Base-by-base conservation (phyloP, 2,329 filamentous ascomycete genomes). In the Daldinia sp. region DNA sequence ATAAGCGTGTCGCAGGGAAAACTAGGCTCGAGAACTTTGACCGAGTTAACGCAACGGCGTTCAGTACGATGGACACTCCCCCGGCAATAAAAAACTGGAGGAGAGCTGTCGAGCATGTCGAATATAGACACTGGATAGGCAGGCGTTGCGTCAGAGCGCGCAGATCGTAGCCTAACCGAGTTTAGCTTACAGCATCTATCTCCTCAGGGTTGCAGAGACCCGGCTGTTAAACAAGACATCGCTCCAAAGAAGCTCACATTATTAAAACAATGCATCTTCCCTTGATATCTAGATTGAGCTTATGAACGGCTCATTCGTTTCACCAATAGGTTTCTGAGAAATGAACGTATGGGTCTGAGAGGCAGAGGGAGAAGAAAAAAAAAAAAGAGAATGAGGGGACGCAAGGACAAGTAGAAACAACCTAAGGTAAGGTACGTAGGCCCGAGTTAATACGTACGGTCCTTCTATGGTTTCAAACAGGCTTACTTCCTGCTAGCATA, bases 71-170 rank as follows among this genome's bases (percentile, higher is more conserved):
- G 51, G 44, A 53, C 41, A 55, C n/a, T 44, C 37, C 63, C 63
- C 53, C 50, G 57, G 57, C 33, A 69, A 62, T 67, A 56, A 67
- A 67, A 67, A 65, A 57, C 33, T 56, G 53, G 50, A 57, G 53
- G 63, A 55, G 55, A 50, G 37, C 42, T 30, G 56, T 68, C 59
- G 54, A 70, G 59, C 50, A 54, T 37, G 56, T 66, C 59, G 57
- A 70, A 62, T 54, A 37, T 67, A 67, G 26, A 63, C 61, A 59
- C 55, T 63, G 64, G 69, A 71, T 60, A 68, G 67, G 57, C 50
- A 61, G 65, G 57, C 55, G 68, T 67, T 71, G 70, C 70, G 70
- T 72, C 68, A 72, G 65, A 71, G 58, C 56, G 56, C n/a, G 70
- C 26, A 72, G 70, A 72, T 71, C 70, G 44, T 60, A 51, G 23